Base-by-base conservation (phyloP, 257 asterid species). In the Rehmannia glutinosa region DNA sequence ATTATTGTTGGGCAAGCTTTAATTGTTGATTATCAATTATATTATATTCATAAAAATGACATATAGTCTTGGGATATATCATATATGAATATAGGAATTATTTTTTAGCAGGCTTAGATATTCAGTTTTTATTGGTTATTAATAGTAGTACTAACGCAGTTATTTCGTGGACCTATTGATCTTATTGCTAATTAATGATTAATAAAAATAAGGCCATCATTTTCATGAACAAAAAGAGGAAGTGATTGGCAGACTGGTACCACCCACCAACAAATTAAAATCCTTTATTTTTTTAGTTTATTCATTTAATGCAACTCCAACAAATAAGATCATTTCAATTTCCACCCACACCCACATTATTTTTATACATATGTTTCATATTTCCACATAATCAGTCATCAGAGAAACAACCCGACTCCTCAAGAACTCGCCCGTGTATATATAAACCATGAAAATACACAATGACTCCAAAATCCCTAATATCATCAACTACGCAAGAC, bases 81-180 rank as follows among this genome's bases (percentile, higher is more conserved):
- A 11, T 6, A 7, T 38, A n/a, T n/a, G n/a, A n/a, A 58, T 33
- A 42, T 9, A 35, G 41, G 38, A 49, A 17, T 5, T 19, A 12
- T 10, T 16, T 30, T 25, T 43, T 20, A 27, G 58, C 38, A 71
- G 46, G 20, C 17, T 17, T 10, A 1, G 63, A 8, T 52, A 49
- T 49, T 66, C 25, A 20, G 23, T 13, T 21, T 49, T 53, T 17
- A 61, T 53, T 54, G 70, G 38, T 39, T 36, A 62, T 52, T n/a
- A 19, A 24, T 62, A 55, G 39, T 19, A 8, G 32, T 32, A 33
- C 33, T 61, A 64, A 56, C 24, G 33, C 38, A 35, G 53, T 49
- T 21, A 66, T 54, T 56, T 61, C 5, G 71, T 74, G 78, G 67
- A 55, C 80, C 74, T 24, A 23, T 49, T 17, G 46, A 9, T 62